Percentiles rank a stretch among this genome's conserved stretches.
These are phyloP conservation scores for Brassica hybrid DNA, from an alignment of 441 rosid species.

Conservation along the genomic window DNA sequence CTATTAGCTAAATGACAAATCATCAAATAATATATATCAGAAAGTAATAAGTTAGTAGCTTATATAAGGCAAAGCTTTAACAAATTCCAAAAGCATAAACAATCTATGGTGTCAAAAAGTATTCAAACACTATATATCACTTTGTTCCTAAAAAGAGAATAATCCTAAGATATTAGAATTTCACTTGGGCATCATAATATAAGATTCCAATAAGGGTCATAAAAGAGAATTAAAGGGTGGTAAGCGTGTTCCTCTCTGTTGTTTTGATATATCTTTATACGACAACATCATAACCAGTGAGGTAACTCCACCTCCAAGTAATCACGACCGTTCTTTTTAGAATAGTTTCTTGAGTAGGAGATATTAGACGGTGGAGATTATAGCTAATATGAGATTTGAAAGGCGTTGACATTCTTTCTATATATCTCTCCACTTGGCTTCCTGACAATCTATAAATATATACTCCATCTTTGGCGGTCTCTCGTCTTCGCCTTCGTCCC, in stretches of 20 bases:
- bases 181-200: constrained; percentile 18
- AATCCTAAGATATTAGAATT: constrained; percentile 26
- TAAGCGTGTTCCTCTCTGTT: constrained; percentile 39
- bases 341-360: not conserved
- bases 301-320: constrained; percentile 13
- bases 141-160: constrained; percentile 36
- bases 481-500: constrained; percentile 32
- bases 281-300: constrained; percentile 39
- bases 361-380: constrained; percentile 12
- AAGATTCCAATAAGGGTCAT: constrained; percentile 22
- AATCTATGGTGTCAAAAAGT: not conserved
- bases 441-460: constrained; percentile 30
- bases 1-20: not conserved
- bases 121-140: constrained; percentile 14
- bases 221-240: not conserved
- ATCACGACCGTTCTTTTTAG: constrained; percentile 19
- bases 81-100: not conserved
- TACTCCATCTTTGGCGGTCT: constrained; percentile 35
- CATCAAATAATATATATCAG: not conserved
- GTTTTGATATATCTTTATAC: constrained; percentile 34
- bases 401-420: constrained; percentile 37
- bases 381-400: not conserved
- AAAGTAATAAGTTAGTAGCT: not conserved
- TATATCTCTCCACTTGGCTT: constrained; percentile 31
- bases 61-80: not conserved